phyloP scores from a whole-genome alignment of 179 eudicot genomes.

The Drosera spatulata region DNA sequence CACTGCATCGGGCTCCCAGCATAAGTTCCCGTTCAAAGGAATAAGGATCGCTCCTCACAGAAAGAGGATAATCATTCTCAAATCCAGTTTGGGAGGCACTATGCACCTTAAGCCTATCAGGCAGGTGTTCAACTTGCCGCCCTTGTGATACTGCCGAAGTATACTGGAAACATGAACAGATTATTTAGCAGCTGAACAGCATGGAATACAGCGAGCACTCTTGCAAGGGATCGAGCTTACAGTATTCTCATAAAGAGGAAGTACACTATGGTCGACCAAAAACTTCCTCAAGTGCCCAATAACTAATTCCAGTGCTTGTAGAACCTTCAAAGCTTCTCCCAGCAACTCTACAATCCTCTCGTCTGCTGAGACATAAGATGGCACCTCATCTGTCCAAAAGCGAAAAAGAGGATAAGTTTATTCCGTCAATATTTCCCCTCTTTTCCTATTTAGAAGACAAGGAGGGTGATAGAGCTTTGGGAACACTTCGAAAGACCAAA shows the following conservation, averaged over 20 bases:
- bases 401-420: neutral
- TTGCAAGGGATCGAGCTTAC: neutral
- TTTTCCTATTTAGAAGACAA: neutral
- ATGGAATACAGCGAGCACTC: neutral
- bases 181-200: neutral
- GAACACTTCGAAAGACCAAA: no score
- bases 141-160: conserved; percentile 28
- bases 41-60: neutral
- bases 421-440: no score
- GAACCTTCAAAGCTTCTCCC: conserved; percentile 5
- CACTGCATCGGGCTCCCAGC: conserved; percentile 16
- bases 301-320: conserved; percentile 3
- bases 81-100: neutral
- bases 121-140: conserved; percentile 30
- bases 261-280: conserved; percentile 6
- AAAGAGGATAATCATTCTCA: neutral
- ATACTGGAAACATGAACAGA: conserved; percentile 14
- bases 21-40: conserved; percentile 32
- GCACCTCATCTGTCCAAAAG: conserved; percentile 3
- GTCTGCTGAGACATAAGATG: conserved; percentile 2
- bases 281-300: conserved; percentile 1
- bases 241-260: conserved; percentile 3
- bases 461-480: neutral
- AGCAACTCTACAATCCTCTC: conserved; percentile 5
- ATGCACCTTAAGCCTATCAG: conserved; percentile 27